Evolutionary conservation across 768 basidiomycete species (phyloP).

Genomic region (Lactarius trivialis): DNA sequence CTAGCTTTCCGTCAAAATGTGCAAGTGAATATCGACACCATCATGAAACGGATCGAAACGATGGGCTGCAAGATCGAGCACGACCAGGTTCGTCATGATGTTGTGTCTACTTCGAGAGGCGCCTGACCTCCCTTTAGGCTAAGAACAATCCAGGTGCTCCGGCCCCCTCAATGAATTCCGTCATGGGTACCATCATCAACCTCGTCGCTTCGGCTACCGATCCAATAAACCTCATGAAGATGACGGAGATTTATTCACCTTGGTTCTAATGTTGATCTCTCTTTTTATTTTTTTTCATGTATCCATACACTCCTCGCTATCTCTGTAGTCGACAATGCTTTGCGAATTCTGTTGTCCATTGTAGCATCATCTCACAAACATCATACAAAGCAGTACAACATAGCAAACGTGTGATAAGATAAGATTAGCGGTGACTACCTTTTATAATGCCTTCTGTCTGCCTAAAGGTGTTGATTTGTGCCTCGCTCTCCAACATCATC

Average conservation of each 20-base stretch:
- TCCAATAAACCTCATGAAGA: conserved; percentile 75
- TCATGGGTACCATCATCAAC: conserved; percentile 76
- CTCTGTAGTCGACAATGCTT: conserved; percentile 14
- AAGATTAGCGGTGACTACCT: conserved; percentile 16
- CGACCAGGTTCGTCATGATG: conserved; percentile 51
- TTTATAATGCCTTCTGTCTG: conserved; percentile 61
- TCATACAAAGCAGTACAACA: conserved; percentile 19
- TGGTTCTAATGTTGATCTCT: conserved; percentile 54
- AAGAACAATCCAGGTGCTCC: conserved; percentile 30
- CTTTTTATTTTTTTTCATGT: conserved; percentile 9
- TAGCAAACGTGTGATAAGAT: conserved; percentile 7
- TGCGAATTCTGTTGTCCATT: conserved; percentile 12
- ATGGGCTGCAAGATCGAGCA: conserved; percentile 85
- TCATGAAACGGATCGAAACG: conserved; percentile 74
- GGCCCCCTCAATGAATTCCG: conserved; percentile 41
- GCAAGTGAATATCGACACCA: conserved; percentile 54
- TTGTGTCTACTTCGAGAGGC: conserved; percentile 3
- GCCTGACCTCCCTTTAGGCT: conserved; percentile 25
- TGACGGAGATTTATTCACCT: conserved; percentile 78
- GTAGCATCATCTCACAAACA: conserved; percentile 13
- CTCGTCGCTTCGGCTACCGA: conserved; percentile 84
- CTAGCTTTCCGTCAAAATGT: conserved; percentile 48
- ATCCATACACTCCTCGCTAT: conserved; percentile 6
- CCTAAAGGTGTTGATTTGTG: conserved; percentile 58
- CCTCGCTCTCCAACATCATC: conserved; percentile 76